These are phyloP conservation scores for Annulohypoxylon maeteangense DNA, from an alignment of 495 filamentous ascomycete genomes.

Conservation along the genomic window DNA sequence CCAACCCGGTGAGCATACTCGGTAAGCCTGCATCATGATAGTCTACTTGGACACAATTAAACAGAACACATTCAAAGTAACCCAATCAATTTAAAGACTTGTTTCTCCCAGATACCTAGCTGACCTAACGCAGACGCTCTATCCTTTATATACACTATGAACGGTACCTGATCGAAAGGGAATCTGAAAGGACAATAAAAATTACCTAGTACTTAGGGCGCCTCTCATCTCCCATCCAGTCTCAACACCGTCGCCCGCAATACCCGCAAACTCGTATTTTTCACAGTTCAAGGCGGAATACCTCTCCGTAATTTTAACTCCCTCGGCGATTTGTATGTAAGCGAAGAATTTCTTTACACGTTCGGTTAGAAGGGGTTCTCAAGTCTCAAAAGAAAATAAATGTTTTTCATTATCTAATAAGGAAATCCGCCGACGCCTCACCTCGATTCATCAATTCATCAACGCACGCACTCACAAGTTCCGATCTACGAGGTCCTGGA, in stretches of 20 bases:
- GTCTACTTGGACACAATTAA: no score
- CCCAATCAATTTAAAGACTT: not conserved
- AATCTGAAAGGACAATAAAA: conserved; percentile 28
- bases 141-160: conserved; percentile 21
- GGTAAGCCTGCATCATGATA: no score
- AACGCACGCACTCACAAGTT: conserved; percentile 43
- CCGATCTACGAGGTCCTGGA: conserved; percentile 47
- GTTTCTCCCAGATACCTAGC: conserved; percentile 10
- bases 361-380: conserved; percentile 28
- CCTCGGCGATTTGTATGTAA: conserved; percentile 6
- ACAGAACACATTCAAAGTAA: not conserved
- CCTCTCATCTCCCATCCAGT: conserved; percentile 1
- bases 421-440: conserved; percentile 8
- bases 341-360: conserved; percentile 28
- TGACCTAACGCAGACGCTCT: not conserved
- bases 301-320: not conserved
- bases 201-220: conserved; percentile 18
- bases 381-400: not conserved
- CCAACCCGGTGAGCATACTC: not conserved
- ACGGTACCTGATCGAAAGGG: conserved; percentile 27
- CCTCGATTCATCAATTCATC: not conserved
- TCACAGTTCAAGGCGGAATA: not conserved
- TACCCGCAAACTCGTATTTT: not conserved
- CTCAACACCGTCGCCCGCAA: no score
- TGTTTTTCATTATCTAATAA: not conserved